phyloP scores from a whole-genome alignment of 768 basidiomycete genomes.

The Phaeotremella skinneri region DNA sequence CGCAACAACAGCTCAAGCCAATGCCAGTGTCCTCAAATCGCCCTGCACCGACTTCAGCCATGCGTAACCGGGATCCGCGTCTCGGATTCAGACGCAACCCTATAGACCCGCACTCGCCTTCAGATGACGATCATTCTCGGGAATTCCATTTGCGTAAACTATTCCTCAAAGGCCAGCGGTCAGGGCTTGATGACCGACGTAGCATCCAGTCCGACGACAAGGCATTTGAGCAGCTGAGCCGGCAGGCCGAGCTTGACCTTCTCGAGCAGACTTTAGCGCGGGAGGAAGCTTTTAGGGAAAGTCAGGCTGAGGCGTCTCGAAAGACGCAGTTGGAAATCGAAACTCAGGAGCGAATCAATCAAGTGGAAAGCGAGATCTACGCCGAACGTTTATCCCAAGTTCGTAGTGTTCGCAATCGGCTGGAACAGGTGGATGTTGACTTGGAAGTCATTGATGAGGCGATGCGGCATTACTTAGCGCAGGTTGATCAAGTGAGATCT shows the following conservation, averaged over 20 bases:
- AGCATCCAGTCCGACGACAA: not conserved
- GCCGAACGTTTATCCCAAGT: slow-evolving; percentile 28
- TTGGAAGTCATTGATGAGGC: slow-evolving; percentile 22
- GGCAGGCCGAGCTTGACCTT: slow-evolving; percentile 22
- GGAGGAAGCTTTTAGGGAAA: slow-evolving; percentile 30
- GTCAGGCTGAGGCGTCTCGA: slow-evolving; percentile 19
- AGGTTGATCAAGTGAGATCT: slow-evolving; percentile 23
- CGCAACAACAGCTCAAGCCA: not conserved
- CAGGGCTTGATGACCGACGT: not conserved
- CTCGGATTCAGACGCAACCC: not conserved
- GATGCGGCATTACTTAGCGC: slow-evolving; percentile 25
- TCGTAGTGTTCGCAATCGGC: slow-evolving; percentile 8
- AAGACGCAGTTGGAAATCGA: slow-evolving; percentile 22
- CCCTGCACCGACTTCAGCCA: not conserved
- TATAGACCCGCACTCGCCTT: slow-evolving; percentile 9
- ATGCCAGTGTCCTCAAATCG: not conserved
- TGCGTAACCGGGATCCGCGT: not conserved
- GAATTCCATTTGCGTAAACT: slow-evolving; percentile 28
- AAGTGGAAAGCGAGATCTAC: slow-evolving; percentile 33
- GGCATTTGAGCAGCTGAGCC: not conserved
- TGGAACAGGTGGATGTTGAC: slow-evolving; percentile 17
- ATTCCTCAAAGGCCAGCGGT: slow-evolving; percentile 31
- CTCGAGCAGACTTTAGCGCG: slow-evolving; percentile 24
- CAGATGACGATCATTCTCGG: slow-evolving; percentile 27
- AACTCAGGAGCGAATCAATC: slow-evolving; percentile 16